Conservation (phyloP, 2,329 filamentous ascomycete species). For the Penicillium sp. region DNA sequence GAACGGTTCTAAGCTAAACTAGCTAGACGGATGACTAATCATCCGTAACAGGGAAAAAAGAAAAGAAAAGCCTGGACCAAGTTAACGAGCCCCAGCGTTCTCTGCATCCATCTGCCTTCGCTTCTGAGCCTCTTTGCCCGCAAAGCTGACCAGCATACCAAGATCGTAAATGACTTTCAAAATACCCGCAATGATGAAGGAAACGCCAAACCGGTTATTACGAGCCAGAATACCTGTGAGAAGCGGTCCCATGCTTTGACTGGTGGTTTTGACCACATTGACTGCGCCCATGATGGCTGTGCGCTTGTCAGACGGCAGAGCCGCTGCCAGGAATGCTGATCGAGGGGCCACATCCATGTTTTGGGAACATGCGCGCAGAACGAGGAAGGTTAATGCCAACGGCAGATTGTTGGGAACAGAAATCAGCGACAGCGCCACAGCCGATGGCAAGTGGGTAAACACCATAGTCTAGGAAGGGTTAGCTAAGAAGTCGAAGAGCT, state of each 20-base stretch:
- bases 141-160: constrained; percentile 51
- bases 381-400: constrained; percentile 55
- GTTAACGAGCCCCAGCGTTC: constrained; percentile 13
- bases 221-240: constrained; percentile 61
- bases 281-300: constrained; percentile 67
- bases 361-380: constrained; percentile 57
- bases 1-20: too few species aligned
- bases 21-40: too few species aligned
- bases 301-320: constrained; percentile 59
- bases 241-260: constrained; percentile 58
- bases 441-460: constrained; percentile 66
- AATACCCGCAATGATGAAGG: constrained; percentile 58
- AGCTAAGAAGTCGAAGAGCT: constrained; percentile 6
- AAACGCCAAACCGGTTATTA: constrained; percentile 54
- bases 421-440: constrained; percentile 60
- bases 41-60: too few species aligned
- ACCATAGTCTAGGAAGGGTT: constrained; percentile 60
- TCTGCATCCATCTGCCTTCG: constrained; percentile 13
- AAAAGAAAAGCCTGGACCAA: too few species aligned
- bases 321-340: constrained; percentile 62
- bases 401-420: constrained; percentile 52
- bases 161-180: constrained; percentile 60
- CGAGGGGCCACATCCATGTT: constrained; percentile 69
- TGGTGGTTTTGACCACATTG: constrained; percentile 63
- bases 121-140: constrained; percentile 23